Evolutionary conservation across 331 rosid species (phyloP), one percentile per base, ranked within the genome.

Genomic region (Arachis monticola): DNA sequence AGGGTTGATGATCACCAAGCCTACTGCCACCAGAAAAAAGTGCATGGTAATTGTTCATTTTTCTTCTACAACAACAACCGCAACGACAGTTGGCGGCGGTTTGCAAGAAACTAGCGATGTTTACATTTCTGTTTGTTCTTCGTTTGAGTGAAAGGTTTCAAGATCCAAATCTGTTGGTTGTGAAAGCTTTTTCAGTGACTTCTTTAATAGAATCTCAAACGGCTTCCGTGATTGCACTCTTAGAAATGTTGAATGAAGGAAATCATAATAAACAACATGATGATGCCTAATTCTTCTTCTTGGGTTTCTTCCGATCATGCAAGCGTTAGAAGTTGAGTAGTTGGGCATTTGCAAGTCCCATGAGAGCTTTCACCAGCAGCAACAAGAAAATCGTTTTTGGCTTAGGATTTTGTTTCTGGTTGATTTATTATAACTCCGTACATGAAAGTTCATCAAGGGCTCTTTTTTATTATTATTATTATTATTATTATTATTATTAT

Each of bases 141-240:
- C 27, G 27, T 22, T 22, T 22, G 27, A 22, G 1, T 22, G 93
- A 5, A 90, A 88, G 75, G 96, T 90, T 55, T 94, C 95, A 45
- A 84, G 98, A 87, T 94, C 98, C 72, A 87, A 96, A 91, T 94
- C 95, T 72, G 93, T 94, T 35, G 98, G 97, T 2, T 91, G 98
- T 52, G 98, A 5, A 51, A 94, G 98, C 87, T 91, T 94, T 79
- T 94, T 97, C 10, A 93, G 90, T 8, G 96, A 91, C 45, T 90
- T 94, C 53, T 91, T 94, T 56, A 97, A 94, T 80, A 85, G 96
- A 78, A 88, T 94, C 84, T 94, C 98, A 1, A 90, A 95, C 14
- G 98, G 97, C 5, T 87, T 91, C 22, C 91, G 97, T 1, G 97
- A 94, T 32, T 94, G 97, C 45, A 91, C 97, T 9, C 90, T 94